phyloP scores from a whole-genome alignment of 495 filamentous ascomycete genomes.

The Penicillium egyptiacum region DNA sequence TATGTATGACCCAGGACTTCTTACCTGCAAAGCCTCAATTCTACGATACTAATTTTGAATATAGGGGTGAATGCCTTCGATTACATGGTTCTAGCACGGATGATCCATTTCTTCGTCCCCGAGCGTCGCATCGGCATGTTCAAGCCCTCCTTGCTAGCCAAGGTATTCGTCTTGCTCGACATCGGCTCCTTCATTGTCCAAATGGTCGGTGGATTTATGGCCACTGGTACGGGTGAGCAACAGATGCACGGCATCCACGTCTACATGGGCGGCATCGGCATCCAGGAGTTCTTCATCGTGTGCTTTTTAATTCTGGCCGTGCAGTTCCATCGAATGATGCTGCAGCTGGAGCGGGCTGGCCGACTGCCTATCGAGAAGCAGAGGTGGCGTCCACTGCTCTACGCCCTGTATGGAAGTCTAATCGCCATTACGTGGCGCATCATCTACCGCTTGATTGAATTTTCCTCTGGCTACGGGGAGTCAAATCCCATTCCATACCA shows the following conservation, averaged over 20 bases:
- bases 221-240: neutral
- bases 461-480: neutral
- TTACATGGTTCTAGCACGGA: conserved; percentile 3
- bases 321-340: conserved; percentile 47
- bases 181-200: neutral
- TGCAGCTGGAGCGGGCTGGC: neutral
- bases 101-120: conserved; percentile 5
- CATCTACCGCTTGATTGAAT: conserved; percentile 6
- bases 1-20: neutral
- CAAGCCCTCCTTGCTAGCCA: neutral
- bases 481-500: conserved; percentile 5
- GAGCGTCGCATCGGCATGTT: conserved; percentile 5
- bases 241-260: conserved; percentile 45
- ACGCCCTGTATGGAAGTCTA: neutral
- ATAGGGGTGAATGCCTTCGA: conserved; percentile 8
- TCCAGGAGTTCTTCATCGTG: conserved; percentile 57
- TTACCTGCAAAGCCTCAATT: neutral
- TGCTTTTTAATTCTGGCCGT: conserved; percentile 47
- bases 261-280: conserved; percentile 56
- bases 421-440: conserved; percentile 3
- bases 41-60: neutral
- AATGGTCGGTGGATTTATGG: neutral
- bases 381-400: conserved; percentile 2
- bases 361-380: neutral
- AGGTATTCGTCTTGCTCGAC: neutral